A percentile compares a stretch with the other conserved stretches of the same genome.
Conservation (phyloP, 2,329 filamentous ascomycete species). For the Phoma sp. region DNA sequence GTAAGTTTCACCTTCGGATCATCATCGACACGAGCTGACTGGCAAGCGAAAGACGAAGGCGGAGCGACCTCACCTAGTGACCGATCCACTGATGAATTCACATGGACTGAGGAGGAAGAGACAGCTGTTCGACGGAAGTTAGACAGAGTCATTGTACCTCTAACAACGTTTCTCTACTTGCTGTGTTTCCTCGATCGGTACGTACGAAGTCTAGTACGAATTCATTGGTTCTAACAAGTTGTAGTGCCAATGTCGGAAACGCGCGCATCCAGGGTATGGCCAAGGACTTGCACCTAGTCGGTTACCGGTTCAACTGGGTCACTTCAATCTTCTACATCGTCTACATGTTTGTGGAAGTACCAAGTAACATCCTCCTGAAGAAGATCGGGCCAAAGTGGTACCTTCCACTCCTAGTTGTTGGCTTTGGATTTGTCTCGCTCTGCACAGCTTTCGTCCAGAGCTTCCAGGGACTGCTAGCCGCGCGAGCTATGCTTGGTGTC, state of each 20-base stretch:
- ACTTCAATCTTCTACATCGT: constrained; percentile 66
- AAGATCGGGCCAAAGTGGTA: constrained; percentile 60
- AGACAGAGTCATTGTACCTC: constrained; percentile 61
- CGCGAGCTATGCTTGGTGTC: constrained; percentile 60
- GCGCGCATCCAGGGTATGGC: constrained; percentile 64
- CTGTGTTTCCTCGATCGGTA: constrained; percentile 59
- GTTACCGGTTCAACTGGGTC: constrained; percentile 64
- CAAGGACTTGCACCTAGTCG: constrained; percentile 57
- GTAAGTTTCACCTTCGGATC: not conserved
- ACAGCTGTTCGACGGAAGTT: constrained; percentile 59
- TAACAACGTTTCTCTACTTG: constrained; percentile 62
- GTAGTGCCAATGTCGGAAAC: constrained; percentile 59
- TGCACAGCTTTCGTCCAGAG: constrained; percentile 62
- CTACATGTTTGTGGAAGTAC: constrained; percentile 64
- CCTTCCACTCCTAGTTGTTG: constrained; percentile 62
- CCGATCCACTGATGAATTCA: constrained; percentile 44
- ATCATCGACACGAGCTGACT: not conserved
- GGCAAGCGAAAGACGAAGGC: constrained; percentile 7
- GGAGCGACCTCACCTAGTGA: constrained; percentile 29
- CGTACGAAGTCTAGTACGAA: not conserved
- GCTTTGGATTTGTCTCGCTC: constrained; percentile 64
- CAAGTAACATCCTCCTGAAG: constrained; percentile 64
- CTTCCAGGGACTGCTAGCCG: constrained; percentile 57
- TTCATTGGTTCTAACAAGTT: constrained; percentile 21
- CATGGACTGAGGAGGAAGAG: constrained; percentile 62